Base-by-base conservation (phyloP, 352 stramenopile species). In the Achlya hypogyna region DNA sequence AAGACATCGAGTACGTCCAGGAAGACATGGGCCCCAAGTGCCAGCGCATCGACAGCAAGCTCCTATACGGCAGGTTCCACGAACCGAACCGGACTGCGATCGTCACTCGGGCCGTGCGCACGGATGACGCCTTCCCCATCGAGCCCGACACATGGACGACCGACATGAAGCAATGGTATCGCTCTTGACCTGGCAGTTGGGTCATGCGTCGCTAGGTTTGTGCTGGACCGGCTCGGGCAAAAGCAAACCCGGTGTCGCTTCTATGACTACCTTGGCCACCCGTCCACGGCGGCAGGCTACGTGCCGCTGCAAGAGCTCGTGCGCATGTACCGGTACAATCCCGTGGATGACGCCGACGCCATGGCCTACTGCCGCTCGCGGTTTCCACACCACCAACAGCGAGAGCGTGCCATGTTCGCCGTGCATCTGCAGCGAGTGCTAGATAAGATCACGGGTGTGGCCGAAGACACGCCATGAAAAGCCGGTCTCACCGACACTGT, bases 1-100 rank as follows among this genome's bases (percentile, higher is more conserved):
- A 51, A 22, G 54, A 63, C 28, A n/a, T 63, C 16, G 54, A 63
- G 27, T 63, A 63, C 42, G 54, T 35, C 22, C 54, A 63, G 42
- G 54, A 63, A 63, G 54, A 63, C 20, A 49, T 63, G 27, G 54
- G 54, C 35, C 23, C 54, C 14, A 22, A 1, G 1, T 14, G 6
- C n/a, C 22, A 52, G 35, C 27, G 54, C n/a, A 63, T 63, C 5
- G 29, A 22, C 22, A 45, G 23, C 22, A 63, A 63, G 20, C 27
- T 31, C 18, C 23, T 63, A 27, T 35, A 63, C n/a, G 54, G 54
- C 23, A 27, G 54, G 16, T 63, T 63, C 25, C 28, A 63, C 35
- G 54, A 63, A 51, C 28, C 54, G 1, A n/a, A 63, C 42, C 54
- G 54, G 2, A 63, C 54, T 22, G 27, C 42, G 2, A 52, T 63